Evolutionary conservation across 768 basidiomycete species (phyloP).

Genomic region (Boletus pseudo-olivaceus): DNA sequence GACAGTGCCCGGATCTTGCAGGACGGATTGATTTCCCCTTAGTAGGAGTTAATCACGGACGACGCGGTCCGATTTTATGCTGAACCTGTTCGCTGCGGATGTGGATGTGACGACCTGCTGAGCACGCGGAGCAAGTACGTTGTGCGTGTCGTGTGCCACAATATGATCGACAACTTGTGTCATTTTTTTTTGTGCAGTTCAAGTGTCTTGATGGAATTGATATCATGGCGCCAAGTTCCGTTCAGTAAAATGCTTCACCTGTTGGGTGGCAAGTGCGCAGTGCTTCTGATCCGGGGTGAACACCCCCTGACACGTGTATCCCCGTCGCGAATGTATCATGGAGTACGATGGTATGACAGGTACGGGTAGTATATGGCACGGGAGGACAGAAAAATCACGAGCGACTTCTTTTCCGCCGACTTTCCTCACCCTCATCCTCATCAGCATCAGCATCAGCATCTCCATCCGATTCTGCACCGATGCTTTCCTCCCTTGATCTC

Average conservation of each 20-base stretch:
- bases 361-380: neutral
- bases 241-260: too few species aligned
- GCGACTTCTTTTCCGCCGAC: slow-evolving; percentile 14
- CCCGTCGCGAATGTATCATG: neutral
- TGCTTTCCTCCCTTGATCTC: slow-evolving; percentile 9
- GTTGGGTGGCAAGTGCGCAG: neutral
- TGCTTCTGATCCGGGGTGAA: neutral
- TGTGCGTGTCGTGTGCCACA: neutral
- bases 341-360: neutral
- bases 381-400: neutral
- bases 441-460: neutral
- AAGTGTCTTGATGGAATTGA: neutral
- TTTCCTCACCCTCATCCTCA: neutral
- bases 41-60: slow-evolving; percentile 62
- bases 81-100: slow-evolving; percentile 69
- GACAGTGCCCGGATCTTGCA: neutral
- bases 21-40: neutral
- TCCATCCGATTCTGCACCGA: slow-evolving; percentile 1
- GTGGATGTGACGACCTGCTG: slow-evolving; percentile 75
- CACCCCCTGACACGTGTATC: neutral
- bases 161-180: neutral
- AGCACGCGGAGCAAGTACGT: slow-evolving; percentile 59
- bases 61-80: slow-evolving; percentile 76
- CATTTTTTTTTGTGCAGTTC: neutral
- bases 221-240: neutral